Percentiles rank a stretch among this genome's conserved stretches.
Evolutionary conservation across 1,139 yeast species (phyloP).

Genomic region (Blastobotrys illinoisensis): DNA sequence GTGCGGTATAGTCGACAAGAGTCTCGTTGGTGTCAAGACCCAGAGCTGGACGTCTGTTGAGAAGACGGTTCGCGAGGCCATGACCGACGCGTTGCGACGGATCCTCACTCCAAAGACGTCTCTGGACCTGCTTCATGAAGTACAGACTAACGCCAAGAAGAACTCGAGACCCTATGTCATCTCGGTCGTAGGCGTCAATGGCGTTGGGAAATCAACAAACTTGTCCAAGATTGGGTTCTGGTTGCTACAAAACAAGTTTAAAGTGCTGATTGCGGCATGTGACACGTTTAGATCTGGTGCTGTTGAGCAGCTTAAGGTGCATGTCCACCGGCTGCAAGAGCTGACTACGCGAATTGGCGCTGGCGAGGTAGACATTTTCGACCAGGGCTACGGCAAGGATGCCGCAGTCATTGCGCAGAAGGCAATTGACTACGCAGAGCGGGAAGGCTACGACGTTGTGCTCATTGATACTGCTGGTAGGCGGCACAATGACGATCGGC

Average conservation of each 20-base stretch:
- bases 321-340: conserved; percentile 74
- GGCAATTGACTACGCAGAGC: conserved; percentile 74
- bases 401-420: conserved; percentile 94
- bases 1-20: conserved; percentile 53
- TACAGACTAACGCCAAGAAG: conserved; percentile 42
- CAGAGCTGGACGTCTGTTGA: conserved; percentile 60
- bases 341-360: conserved; percentile 47
- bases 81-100: conserved; percentile 71
- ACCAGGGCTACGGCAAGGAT: conserved; percentile 95
- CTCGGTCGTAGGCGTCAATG: conserved; percentile 96
- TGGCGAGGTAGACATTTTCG: conserved; percentile 73
- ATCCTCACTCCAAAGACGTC: conserved; percentile 91
- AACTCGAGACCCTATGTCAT: conserved; percentile 69
- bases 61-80: conserved; percentile 56
- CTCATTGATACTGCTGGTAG: conserved; percentile 97
- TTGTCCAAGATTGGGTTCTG: conserved; percentile 92
- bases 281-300: conserved; percentile 98
- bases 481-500: conserved; percentile 88
- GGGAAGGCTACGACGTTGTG: conserved; percentile 71
- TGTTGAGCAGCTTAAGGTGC: conserved; percentile 92
- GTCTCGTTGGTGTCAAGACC: conserved; percentile 59
- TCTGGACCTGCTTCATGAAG: conserved; percentile 78
- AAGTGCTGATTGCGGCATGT: conserved; percentile 90
- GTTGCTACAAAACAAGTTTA: conserved; percentile 83
- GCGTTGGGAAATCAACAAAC: conserved; percentile 96